A percentile compares a stretch with the other conserved stretches of the same genome.
These are phyloP conservation scores for Solanum appendiculatum DNA, from an alignment of 257 asterid genomes.

Conservation along the genomic window DNA sequence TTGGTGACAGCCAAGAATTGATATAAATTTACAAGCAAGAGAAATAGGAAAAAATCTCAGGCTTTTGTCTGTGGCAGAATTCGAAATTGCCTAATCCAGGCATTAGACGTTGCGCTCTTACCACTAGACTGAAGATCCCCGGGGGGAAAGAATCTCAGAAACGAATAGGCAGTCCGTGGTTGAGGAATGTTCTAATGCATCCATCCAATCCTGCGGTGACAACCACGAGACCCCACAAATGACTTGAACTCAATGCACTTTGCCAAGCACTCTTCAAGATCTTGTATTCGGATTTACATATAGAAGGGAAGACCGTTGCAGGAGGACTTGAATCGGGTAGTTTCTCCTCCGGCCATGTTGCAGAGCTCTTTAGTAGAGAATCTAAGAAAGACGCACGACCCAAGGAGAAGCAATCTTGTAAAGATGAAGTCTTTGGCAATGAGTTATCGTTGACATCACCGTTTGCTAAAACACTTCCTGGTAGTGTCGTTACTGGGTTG, in stretches of 20 bases:
- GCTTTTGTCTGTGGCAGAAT: neutral
- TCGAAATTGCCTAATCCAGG: neutral
- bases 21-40: neutral
- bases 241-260: slow-evolving; percentile 44
- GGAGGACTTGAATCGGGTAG: slow-evolving; percentile 19
- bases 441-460: slow-evolving; percentile 38
- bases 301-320: slow-evolving; percentile 16
- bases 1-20: neutral
- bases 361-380: slow-evolving; percentile 37
- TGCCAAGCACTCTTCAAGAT: slow-evolving; percentile 61
- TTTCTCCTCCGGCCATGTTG: slow-evolving; percentile 85
- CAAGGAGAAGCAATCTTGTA: slow-evolving; percentile 51
- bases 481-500: slow-evolving; percentile 31
- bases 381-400: slow-evolving; percentile 60
- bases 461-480: slow-evolving; percentile 24
- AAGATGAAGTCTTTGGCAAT: slow-evolving; percentile 27
- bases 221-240: slow-evolving; percentile 77
- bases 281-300: slow-evolving; percentile 51
- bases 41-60: neutral
- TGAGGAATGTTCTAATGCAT: slow-evolving; percentile 75
- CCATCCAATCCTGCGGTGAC: slow-evolving; percentile 96
- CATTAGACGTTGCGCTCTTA: neutral
- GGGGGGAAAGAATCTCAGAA: slow-evolving; percentile 24
- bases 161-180: slow-evolving; percentile 66
- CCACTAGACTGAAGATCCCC: neutral